Evolutionary conservation across 2,329 filamentous ascomycete species (phyloP), one percentile per base, ranked within the genome.

Genomic region (Verticillium nubilum): DNA sequence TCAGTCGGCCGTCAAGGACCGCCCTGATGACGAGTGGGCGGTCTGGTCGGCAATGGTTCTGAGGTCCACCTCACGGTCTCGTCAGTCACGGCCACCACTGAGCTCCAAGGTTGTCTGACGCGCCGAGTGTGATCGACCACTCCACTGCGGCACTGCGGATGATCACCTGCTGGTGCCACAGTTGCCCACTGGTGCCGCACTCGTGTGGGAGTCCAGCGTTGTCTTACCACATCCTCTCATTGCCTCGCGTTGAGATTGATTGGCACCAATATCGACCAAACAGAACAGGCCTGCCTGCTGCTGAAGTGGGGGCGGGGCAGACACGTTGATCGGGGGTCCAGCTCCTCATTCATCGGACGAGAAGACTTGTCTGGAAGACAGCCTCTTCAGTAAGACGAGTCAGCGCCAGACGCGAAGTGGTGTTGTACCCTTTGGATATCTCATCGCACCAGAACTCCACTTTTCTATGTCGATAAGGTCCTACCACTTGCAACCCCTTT

Each of bases 131-230:
- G 42, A 50, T 50, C 42, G 42, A 50, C 42, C 42, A 50, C 42
- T 50, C 42, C 42, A 50, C 42, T 9, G 42, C 42, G 42, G 42
- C 61, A 63, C 55, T 17, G 56, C 61, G 60, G 61, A 62, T 63
- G 61, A 63, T 63, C 60, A 63, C 58, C 61, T 63, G 61, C 54
- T 50, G 19, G 42, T 50, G 42, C 42, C 42, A 50, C 42, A 6
- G 42, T 12, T 26, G 42, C 19, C n/a, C n/a, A 50, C 47, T 57
- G 59, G 61, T 54, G 60, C 61, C 54, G 60, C 57, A 61, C 33
- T 54, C 26, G 55, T 54, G 60, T 27, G 56, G 42, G 52, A 54
- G 17, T 54, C 52, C 17, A 28, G 12, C 3, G 15, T 17, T 29
- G 52, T 33, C 52, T 54, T 23, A 54, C 52, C 26, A 29, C 29